Conservation (phyloP, 73 alveolate genomes). For the Paraurostyla sp. region DNA sequence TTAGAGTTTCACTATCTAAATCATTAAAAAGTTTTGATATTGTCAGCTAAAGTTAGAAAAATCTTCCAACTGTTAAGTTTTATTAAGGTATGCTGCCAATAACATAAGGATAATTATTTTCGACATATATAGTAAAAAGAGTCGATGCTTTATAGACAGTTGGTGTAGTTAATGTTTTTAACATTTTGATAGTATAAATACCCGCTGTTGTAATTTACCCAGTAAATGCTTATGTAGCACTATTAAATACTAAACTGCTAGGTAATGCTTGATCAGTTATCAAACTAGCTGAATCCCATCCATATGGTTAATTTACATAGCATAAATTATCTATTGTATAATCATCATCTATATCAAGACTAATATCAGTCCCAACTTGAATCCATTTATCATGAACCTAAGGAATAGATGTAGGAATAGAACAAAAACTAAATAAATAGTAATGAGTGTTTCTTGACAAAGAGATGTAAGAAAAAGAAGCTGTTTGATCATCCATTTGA, state of each 20-base stretch:
- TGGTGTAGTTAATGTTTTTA: neutral
- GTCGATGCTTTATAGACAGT: neutral
- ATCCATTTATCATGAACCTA: neutral
- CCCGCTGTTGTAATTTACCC: constrained; percentile 13
- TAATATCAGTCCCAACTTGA: neutral
- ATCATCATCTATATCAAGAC: constrained; percentile 16
- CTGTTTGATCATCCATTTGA: neutral
- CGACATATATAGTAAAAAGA: constrained; percentile 5
- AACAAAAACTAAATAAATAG: neutral
- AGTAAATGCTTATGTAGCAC: neutral
- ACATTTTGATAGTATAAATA: constrained; percentile 11
- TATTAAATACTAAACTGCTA: neutral
- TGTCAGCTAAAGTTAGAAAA: neutral
- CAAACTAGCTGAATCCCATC: neutral
- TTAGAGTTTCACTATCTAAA: neutral
- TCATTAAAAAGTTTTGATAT: neutral
- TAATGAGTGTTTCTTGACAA: neutral
- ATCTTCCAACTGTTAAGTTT: neutral
- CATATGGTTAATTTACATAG: neutral
- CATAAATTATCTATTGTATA: constrained; percentile 10
- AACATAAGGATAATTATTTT: neutral
- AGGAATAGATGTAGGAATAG: constrained; percentile 5
- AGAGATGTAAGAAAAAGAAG: neutral
- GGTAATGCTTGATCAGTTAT: neutral
- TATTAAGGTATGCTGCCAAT: neutral